Base-by-base conservation (phyloP, 164 flowering plant species). In the Pachysandra terminalis region DNA sequence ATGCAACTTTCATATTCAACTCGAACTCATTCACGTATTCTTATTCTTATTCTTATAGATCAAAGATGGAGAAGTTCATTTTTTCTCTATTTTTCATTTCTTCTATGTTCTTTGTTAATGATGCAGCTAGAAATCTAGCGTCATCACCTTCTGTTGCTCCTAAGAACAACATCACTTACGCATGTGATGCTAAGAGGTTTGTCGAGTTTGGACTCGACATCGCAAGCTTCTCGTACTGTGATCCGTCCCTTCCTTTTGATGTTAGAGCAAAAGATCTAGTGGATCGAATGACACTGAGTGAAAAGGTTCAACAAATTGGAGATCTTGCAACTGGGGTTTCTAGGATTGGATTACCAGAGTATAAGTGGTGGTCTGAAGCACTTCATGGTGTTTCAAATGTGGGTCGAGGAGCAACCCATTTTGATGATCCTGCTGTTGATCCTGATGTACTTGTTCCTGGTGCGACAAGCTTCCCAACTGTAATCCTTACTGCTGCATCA, bases 321-420 rank as follows among this genome's bases (percentile, higher is more conserved):
- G 53, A 70, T 61, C 32, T 1, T 0, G 80, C 80, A 2, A 2
- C 10, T 12, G 68, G 75, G 6, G 68, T 68, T 2, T 23, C 35
- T 1, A 55, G 75, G 48, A 17, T 74, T 9, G 78, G 78, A 0
- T 15, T 78, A 19, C 73, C 75, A 0, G 5, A 37, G 16, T 78
- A 74, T 28, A 41, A 65, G 56, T 79, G 80, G 82, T 79, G 79
- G 80, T 71, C 77, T 0, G 83, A 80, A 70, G 81, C 80, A 0
- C 48, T 78, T 6, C 82, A 81, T 61, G 84, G 82, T 19, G 75
- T 79, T 12, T 75, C 83, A 0, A n/a, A 75, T 27, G 28, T 53
- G 1, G 81, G 78, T 0, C 55, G 40, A 2, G 75, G 68, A 8
- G n/a, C n/a, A n/a, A 71, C 68, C 9, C 15, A 16, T 19, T 61